Conservation (phyloP, 176 grass and related monocot species). For the Bolboschoenus planiculmis region DNA sequence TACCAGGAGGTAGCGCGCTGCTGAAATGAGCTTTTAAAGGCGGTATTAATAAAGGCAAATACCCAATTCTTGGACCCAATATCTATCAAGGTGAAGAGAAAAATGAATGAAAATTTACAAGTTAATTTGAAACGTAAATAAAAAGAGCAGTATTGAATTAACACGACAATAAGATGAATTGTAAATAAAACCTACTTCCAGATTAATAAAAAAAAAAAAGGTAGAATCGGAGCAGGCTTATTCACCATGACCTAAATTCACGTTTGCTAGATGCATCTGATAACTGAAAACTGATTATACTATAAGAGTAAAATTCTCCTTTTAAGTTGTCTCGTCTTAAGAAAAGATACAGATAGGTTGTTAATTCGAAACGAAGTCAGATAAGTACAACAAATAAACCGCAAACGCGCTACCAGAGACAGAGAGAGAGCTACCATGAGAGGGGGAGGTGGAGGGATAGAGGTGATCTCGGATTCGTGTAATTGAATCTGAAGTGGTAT, state of each 20-base stretch:
- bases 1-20: slow-evolving; percentile 62
- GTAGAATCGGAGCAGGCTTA: background rate
- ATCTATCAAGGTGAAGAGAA: slow-evolving; percentile 38
- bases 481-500: slow-evolving; percentile 94
- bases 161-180: background rate
- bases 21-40: slow-evolving; percentile 91
- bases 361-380: background rate
- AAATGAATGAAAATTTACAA: slow-evolving; percentile 6
- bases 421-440: slow-evolving; percentile 48
- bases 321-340: background rate
- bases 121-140: background rate
- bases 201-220: background rate
- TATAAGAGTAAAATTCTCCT: background rate
- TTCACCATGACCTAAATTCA: background rate
- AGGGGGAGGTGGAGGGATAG: slow-evolving; percentile 71
- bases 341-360: background rate
- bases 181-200: background rate
- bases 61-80: slow-evolving; percentile 76
- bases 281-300: too few relatives aligned
- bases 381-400: background rate
- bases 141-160: background rate
- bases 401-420: background rate
- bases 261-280: background rate
- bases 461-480: slow-evolving; percentile 90
- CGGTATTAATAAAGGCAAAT: slow-evolving; percentile 68